These are phyloP conservation scores for Dendrobium officinale DNA, from an alignment of 106 monocot genomes.

Conservation along the genomic window DNA sequence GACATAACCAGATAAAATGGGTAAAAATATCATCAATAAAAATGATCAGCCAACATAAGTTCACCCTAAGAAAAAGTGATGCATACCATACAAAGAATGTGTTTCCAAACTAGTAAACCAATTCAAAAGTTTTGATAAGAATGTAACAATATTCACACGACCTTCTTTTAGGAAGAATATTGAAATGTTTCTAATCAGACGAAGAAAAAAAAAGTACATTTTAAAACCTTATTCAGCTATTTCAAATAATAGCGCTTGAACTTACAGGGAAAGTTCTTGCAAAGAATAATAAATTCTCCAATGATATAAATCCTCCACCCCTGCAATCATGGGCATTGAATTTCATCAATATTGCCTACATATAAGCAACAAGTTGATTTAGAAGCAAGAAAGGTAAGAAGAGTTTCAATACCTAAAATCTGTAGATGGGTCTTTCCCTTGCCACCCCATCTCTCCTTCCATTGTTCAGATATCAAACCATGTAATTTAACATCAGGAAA, in stretches of 20 bases:
- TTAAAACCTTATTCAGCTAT: not conserved
- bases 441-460: conserved; percentile 99
- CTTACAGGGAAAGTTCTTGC: conserved; percentile 80
- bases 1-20: not conserved
- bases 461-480: conserved; percentile 83
- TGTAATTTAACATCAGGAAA: conserved; percentile 65
- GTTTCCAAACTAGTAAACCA: not conserved
- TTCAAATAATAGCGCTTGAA: not conserved
- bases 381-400: not conserved
- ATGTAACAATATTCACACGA: not conserved
- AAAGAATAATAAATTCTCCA: conserved; percentile 94
- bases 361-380: not conserved
- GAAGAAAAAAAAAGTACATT: not conserved
- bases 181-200: not conserved
- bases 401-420: conserved; percentile 69
- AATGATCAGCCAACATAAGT: not conserved
- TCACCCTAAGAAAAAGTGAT: not conserved
- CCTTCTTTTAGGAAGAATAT: not conserved
- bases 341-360: not conserved
- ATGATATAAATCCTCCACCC: conserved; percentile 93
- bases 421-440: conserved; percentile 94
- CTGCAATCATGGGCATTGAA: conserved; percentile 32
- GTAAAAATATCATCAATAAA: not conserved
- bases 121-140: not conserved
- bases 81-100: not conserved